Evolutionary conservation across 768 basidiomycete genomes (phyloP).

Genomic region (Lactifluus pinguis): DNA sequence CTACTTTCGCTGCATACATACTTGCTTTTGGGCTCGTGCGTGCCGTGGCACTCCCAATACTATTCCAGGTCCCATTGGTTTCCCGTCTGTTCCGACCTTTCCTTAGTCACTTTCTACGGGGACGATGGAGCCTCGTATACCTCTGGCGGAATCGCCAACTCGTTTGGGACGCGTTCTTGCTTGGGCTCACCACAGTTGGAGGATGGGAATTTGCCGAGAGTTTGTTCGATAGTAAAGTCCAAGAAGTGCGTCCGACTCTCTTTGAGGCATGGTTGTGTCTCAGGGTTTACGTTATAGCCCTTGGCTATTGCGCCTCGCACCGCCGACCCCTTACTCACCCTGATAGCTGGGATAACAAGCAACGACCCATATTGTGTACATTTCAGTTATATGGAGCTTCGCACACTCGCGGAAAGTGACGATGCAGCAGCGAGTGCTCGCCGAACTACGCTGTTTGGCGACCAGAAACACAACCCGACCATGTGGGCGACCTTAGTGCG

Average conservation of each 20-base stretch:
- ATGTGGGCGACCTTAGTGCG: conserved; percentile 56
- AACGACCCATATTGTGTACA: conserved; percentile 43
- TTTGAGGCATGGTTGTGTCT: neutral
- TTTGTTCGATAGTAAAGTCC: conserved; percentile 50
- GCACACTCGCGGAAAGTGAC: conserved; percentile 38
- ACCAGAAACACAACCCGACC: conserved; percentile 55
- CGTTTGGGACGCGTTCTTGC: conserved; percentile 38
- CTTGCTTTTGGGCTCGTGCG: conserved; percentile 41
- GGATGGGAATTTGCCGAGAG: conserved; percentile 58
- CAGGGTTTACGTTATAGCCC: conserved; percentile 30
- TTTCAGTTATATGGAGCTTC: conserved; percentile 60
- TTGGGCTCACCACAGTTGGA: conserved; percentile 43
- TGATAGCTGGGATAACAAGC: conserved; percentile 59
- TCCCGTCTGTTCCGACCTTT: conserved; percentile 47
- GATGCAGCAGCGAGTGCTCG: conserved; percentile 33
- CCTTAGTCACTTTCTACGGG: conserved; percentile 51
- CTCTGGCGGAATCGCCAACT: conserved; percentile 39
- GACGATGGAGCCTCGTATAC: conserved; percentile 45
- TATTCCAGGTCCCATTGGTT: conserved; percentile 48
- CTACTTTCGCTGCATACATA: conserved; percentile 28
- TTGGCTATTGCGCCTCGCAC: conserved; percentile 36
- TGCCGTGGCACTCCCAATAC: conserved; percentile 39
- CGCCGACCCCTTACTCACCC: conserved; percentile 43
- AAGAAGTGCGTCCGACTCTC: conserved; percentile 36
- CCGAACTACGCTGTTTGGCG: conserved; percentile 52